phyloP scores from a whole-genome alignment of 768 basidiomycete species.

The Chalciporus pseudorubinellus region DNA sequence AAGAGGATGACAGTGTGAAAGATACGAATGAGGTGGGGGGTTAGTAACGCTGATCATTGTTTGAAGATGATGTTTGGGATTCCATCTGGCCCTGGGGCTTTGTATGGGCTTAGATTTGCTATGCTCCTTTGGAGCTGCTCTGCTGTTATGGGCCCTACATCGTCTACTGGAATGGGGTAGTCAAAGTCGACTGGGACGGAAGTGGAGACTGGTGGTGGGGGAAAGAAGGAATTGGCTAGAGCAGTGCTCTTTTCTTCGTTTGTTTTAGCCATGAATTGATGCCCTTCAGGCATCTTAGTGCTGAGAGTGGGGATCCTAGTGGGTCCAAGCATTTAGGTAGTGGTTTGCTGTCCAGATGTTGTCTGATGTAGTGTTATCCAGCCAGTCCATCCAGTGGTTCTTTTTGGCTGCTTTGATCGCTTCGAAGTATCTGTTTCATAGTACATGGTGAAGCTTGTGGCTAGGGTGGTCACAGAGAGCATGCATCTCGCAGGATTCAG shows the following conservation, averaged over 20 bases:
- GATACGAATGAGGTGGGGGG: background rate
- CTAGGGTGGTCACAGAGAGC: no score
- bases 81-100: constrained; percentile 27
- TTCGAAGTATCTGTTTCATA: no score
- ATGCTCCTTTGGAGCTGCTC: constrained; percentile 9
- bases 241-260: constrained; percentile 25
- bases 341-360: constrained; percentile 27
- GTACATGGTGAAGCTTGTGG: no score
- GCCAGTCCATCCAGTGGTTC: constrained; percentile 22
- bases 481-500: no score
- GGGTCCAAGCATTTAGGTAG: constrained; percentile 19
- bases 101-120: constrained; percentile 11
- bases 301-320: background rate
- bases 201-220: constrained; percentile 4
- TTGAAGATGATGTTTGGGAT: constrained; percentile 28
- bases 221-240: constrained; percentile 25
- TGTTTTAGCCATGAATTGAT: background rate
- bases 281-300: no score
- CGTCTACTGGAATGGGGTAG: background rate
- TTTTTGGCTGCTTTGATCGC: constrained; percentile 14
- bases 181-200: background rate
- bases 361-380: constrained; percentile 14
- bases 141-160: background rate
- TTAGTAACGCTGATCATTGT: constrained; percentile 8
- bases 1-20: constrained; percentile 14